Conservation (phyloP, 2,329 filamentous ascomycete genomes). For the Ustilaginoidea virens region DNA sequence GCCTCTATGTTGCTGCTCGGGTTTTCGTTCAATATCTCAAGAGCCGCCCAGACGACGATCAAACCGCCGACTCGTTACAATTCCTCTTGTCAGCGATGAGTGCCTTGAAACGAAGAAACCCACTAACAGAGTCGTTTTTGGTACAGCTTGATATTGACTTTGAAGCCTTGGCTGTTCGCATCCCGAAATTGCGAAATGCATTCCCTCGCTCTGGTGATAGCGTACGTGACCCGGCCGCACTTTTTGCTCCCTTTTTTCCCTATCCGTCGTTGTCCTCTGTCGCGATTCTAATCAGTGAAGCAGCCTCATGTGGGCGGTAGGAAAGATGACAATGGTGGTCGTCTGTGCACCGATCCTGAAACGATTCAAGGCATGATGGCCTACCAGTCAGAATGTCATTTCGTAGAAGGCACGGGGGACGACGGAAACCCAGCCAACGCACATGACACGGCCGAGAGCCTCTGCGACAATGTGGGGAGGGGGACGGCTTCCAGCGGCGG, state of each 20-base stretch:
- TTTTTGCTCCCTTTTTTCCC: neutral
- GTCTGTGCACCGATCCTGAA: constrained; percentile 20
- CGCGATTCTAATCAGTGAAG: no score
- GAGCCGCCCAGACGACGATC: constrained; percentile 72
- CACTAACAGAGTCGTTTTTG: constrained; percentile 85
- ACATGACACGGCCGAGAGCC: constrained; percentile 24
- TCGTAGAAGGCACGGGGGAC: constrained; percentile 23
- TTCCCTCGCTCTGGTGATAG: constrained; percentile 37
- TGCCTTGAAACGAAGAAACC: constrained; percentile 73
- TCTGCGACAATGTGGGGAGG: constrained; percentile 8
- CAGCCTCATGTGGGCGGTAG: constrained; percentile 2
- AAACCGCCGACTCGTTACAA: constrained; percentile 64
- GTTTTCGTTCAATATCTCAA: constrained; percentile 97
- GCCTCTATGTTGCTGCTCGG: constrained; percentile 84
- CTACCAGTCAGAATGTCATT: constrained; percentile 29
- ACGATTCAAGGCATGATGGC: constrained; percentile 25
- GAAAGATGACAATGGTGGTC: constrained; percentile 4
- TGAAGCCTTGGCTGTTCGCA: constrained; percentile 51
- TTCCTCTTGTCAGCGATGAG: constrained; percentile 87
- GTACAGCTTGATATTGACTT: constrained; percentile 88
- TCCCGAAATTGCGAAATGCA: constrained; percentile 38
- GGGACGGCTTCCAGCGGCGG: neutral
- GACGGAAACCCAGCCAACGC: constrained; percentile 23
- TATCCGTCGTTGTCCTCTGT: no score
- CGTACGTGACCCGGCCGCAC: constrained; percentile 29